Evolutionary conservation across 345 rosid genomes (phyloP), one percentile per base, ranked within the genome.

Genomic region (Pistacia atlantica): DNA sequence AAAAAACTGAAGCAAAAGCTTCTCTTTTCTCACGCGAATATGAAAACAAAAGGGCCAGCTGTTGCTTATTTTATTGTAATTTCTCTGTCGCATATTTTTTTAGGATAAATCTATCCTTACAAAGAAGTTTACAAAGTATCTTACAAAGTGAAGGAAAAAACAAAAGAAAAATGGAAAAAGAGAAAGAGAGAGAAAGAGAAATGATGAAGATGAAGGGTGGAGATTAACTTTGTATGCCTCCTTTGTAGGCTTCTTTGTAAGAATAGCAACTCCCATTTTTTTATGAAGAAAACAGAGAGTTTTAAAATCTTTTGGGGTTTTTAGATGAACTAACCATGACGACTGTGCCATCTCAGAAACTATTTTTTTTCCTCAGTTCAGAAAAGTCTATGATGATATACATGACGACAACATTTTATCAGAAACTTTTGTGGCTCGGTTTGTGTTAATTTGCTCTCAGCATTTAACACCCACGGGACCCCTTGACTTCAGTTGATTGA

Each of bases 271-370:
- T n/a, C n/a, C n/a, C n/a, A 4, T 67, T 67, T 25, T 67, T 22
- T 1, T 4, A 18, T 3, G 14, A 48, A 46, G 17, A 12, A 67
- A 11, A 67, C 11, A 0, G 11, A 67, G 11, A n/a, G 18, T 6
- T 13, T 49, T 68, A 33, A 46, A 45, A 25, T 72, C 67, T 25
- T 60, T 25, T 60, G 67, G 46, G 9, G 46, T 8, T 42, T 42
- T 42, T 7, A 42, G 58, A 72, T 16, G 67, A 72, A 60, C 67
- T n/a, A 22, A 60, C 65, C 54, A 22, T 38, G 56, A 71, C 38
- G 75, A 38, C 55, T 38, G 13, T 58, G 55, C 54, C 74, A 57
- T 71, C 65, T 46, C 56, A 60, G 13, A 14, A 11, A 11, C 13
- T 8, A 17, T 10, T 71, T 71, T 18, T 18, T 6, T 71, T 42